A percentile compares a stretch with the other conserved stretches of the same genome.
These are phyloP conservation scores for Porogramme epimiltina DNA, from an alignment of 1,284 basidiomycete species.

Conservation along the genomic window DNA sequence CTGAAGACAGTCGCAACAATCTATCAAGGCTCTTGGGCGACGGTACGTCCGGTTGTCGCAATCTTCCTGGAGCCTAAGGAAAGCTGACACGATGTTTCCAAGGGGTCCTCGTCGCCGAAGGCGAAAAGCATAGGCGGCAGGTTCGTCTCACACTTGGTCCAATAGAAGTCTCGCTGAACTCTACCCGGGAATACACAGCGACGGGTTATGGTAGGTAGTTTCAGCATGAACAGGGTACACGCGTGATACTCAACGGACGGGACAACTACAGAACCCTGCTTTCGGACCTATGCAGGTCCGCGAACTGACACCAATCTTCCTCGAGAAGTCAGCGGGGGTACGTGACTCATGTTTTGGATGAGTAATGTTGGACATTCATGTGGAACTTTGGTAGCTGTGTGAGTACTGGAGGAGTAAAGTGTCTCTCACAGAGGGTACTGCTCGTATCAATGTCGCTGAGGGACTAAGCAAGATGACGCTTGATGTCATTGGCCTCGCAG, in stretches of 20 bases:
- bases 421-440: conserved; percentile 5
- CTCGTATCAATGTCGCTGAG: conserved; percentile 40
- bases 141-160: neutral
- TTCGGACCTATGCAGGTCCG: conserved; percentile 58
- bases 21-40: conserved; percentile 16
- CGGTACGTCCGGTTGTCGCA: neutral
- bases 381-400: conserved; percentile 27
- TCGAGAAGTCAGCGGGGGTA: conserved; percentile 53
- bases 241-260: no score
- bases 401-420: conserved; percentile 27
- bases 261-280: conserved; percentile 49
- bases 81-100: neutral
- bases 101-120: conserved; percentile 10
- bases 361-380: neutral
- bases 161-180: neutral
- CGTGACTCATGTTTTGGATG: neutral
- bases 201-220: neutral
- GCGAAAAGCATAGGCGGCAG: conserved; percentile 17
- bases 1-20: conserved; percentile 20
- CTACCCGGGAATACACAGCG: neutral
- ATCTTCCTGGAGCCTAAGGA: neutral
- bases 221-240: no score
- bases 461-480: conserved; percentile 48
- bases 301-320: conserved; percentile 54
- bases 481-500: conserved; percentile 54